Evolutionary conservation across 257 asterid genomes (phyloP).

Genomic region (Jacaranda copaia): DNA sequence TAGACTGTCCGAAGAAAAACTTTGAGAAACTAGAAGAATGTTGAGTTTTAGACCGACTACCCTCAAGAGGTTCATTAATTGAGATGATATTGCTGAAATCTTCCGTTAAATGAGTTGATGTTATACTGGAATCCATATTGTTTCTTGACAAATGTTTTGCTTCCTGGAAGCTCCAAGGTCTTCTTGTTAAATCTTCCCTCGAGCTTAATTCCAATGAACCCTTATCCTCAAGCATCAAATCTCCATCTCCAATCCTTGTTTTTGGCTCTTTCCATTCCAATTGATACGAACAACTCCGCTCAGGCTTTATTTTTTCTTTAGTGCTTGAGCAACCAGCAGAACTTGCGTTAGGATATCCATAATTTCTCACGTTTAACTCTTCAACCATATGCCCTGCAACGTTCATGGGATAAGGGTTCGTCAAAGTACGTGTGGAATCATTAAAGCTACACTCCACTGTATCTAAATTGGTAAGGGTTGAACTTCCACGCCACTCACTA

Average conservation of each 20-base stretch:
- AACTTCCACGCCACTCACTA: constrained; percentile 31
- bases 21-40: constrained; percentile 49
- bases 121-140: constrained; percentile 30
- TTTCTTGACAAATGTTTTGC: constrained; percentile 10
- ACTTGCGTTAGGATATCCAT: constrained; percentile 29
- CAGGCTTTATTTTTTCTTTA: constrained; percentile 18
- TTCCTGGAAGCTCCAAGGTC: constrained; percentile 8
- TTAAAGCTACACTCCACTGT: constrained; percentile 28
- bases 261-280: constrained; percentile 22
- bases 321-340: constrained; percentile 35
- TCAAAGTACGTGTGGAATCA: background rate
- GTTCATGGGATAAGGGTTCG: constrained; percentile 25
- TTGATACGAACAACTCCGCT: constrained; percentile 25
- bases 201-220: constrained; percentile 6
- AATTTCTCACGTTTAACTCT: constrained; percentile 32
- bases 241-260: constrained; percentile 17
- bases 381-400: constrained; percentile 19
- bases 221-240: constrained; percentile 2
- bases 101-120: constrained; percentile 30
- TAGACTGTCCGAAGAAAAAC: constrained; percentile 38
- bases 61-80: constrained; percentile 18
- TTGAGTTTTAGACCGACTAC: constrained; percentile 33
- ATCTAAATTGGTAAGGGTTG: constrained; percentile 32
- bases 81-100: constrained; percentile 25
- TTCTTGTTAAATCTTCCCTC: constrained; percentile 26